Percentiles rank a stretch among this genome's conserved stretches.
Evolutionary conservation across 1,284 basidiomycete species (phyloP).

Genomic region (Cryptococcus wingfieldii): DNA sequence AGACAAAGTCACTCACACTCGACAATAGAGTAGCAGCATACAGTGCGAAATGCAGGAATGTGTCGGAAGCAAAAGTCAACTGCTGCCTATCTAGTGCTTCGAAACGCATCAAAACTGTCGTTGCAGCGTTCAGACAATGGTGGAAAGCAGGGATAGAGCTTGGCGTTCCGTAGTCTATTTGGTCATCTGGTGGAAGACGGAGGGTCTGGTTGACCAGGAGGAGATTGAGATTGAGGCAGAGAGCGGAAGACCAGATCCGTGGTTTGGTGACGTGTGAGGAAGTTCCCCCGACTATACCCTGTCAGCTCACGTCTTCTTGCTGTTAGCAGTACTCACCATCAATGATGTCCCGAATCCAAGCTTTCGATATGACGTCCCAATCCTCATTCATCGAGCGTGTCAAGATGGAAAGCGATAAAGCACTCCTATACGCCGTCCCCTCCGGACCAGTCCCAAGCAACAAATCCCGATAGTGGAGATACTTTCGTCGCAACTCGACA

Average conservation of each 20-base stretch:
- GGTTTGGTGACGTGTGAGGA: slow-evolving; percentile 30
- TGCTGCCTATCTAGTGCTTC: slow-evolving; percentile 27
- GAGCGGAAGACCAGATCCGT: slow-evolving; percentile 28
- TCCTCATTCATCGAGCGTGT: slow-evolving; percentile 37
- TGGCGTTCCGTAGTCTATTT: slow-evolving; percentile 19
- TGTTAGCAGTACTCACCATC: slow-evolving; percentile 20
- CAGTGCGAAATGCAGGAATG: slow-evolving; percentile 38
- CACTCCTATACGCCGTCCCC: slow-evolving; percentile 18
- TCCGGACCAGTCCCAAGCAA: slow-evolving; percentile 13
- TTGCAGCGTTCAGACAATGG: slow-evolving; percentile 32
- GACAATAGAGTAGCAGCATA: slow-evolving; percentile 38
- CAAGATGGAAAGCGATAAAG: slow-evolving; percentile 28
- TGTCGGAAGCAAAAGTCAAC: slow-evolving; percentile 36
- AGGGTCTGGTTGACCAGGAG: slow-evolving; percentile 36
- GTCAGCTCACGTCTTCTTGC: neutral
- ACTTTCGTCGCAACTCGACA: slow-evolving; percentile 30
- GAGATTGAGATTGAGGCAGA: slow-evolving; percentile 37
- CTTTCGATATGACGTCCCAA: slow-evolving; percentile 27
- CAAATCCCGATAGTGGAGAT: slow-evolving; percentile 32
- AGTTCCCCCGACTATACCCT: slow-evolving; percentile 19
- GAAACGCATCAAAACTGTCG: slow-evolving; percentile 27
- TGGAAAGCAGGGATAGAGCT: slow-evolving; percentile 33
- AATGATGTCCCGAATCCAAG: slow-evolving; percentile 36
- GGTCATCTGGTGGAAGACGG: slow-evolving; percentile 27
- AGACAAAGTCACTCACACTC: slow-evolving; percentile 17